These are phyloP conservation scores for Coelastrella sp. DNA, from an alignment of 139 green algal species.

Conservation along the genomic window DNA sequence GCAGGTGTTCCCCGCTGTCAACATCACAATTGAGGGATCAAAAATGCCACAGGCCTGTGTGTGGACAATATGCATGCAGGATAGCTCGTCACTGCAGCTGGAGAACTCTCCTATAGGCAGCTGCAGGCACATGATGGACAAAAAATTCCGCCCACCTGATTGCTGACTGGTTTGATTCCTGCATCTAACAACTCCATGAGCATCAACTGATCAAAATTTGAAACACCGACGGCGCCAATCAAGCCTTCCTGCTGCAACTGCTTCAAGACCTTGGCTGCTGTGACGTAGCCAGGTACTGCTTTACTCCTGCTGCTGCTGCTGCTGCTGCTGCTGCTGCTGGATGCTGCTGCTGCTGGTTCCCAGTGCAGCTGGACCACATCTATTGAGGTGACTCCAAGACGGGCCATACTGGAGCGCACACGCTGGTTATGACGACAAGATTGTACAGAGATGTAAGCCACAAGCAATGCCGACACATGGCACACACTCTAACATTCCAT, in stretches of 20 bases:
- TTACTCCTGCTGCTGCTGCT: constrained; percentile 22
- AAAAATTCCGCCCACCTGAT: constrained; percentile 43
- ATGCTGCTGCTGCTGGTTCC: constrained; percentile 1
- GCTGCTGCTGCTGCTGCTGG: background rate
- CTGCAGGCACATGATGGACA: no score
- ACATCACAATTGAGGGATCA: no score
- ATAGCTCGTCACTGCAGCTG: no score
- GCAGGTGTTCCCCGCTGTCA: no score
- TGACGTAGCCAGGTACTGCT: constrained; percentile 15
- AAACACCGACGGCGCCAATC: constrained; percentile 6
- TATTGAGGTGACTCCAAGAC: constrained; percentile 23
- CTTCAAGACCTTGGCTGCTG: constrained; percentile 17
- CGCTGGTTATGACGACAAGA: background rate
- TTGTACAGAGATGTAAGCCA: no score
- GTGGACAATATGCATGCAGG: no score
- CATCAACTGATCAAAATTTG: constrained; percentile 39
- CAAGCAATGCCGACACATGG: no score
- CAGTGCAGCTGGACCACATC: constrained; percentile 48
- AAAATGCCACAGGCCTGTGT: no score
- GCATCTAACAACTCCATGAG: constrained; percentile 39
- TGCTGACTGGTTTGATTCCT: constrained; percentile 44
- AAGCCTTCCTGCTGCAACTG: constrained; percentile 41
- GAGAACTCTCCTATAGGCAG: no score
- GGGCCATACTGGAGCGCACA: constrained; percentile 31
- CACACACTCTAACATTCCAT: no score